Base-by-base conservation (phyloP, 495 filamentous ascomycete species). In the Choiromyces venosus region DNA sequence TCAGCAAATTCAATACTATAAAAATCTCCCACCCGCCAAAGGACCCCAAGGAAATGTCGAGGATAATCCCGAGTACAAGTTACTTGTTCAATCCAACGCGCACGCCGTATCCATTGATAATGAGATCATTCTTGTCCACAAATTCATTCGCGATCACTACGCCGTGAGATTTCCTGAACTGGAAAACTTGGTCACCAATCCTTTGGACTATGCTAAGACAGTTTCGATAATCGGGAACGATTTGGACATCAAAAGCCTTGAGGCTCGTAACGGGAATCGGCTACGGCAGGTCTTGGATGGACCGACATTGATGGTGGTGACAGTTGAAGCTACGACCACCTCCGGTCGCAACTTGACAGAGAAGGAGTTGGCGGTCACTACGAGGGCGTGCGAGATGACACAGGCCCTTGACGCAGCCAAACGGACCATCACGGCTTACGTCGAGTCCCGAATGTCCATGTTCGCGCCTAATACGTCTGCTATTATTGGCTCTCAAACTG, bases 391-490 rank as follows among this genome's bases (percentile, higher is more conserved):
- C 83, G 87, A 93, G 74, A 94, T 93, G 88, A 92, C 93, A 52
- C 85, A 97, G 52, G 88, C 88, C 71, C 89, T 99, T 21, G 94
- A 98, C 78, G 88, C 87, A 66, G 94, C 94, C 66, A 96, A 97
- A 82, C 90, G 87, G 71, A 91, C 88, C 40, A 88, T 98, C 66
- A 97, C 93, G 4, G 90, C 95, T 77, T 98, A 94, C 79, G 94
- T 97, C n/a, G 90, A 97, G 84, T 97, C 94, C 42, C 93, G 95
- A 73, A 97, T 99, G 92, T 94, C 89, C 77, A 87, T 96, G 66
- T 97, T 97, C 79, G 95, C 96, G 16, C 95, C 95, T 12, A 99
- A 99, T 77, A 85, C 97, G 44, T 96, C 96, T n/a, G 89, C 89
- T 25, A 87, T 99, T 39, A 91, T 99, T 71, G 95, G 96, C 64